A percentile compares a stretch with the other conserved stretches of the same genome.
These are phyloP conservation scores for Rhododendron kiyosumense DNA, from an alignment of 148 eudicot genomes.

Conservation along the genomic window DNA sequence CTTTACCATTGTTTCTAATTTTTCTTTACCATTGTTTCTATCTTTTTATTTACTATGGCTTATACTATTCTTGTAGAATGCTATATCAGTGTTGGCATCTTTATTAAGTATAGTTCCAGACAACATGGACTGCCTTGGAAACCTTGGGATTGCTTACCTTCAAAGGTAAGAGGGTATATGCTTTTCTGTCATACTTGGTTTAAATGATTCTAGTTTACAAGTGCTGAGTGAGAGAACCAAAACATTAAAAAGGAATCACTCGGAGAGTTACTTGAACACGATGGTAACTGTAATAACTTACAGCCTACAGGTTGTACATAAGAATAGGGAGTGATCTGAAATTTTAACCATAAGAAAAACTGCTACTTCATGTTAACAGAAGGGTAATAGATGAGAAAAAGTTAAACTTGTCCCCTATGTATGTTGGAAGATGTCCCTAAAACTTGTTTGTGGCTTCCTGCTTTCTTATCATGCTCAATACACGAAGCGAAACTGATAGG, in stretches of 20 bases:
- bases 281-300: background rate
- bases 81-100: constrained; percentile 75
- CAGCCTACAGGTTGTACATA: background rate
- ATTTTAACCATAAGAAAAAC: background rate
- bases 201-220: background rate
- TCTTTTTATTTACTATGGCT: constrained; percentile 16
- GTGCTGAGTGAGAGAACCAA: background rate
- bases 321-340: background rate
- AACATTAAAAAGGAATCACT: background rate
- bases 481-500: background rate
- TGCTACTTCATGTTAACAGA: background rate
- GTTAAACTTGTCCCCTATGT: background rate
- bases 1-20: background rate
- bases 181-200: background rate
- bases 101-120: constrained; percentile 62
- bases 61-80: constrained; percentile 50
- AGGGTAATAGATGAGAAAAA: background rate
- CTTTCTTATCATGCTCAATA: background rate
- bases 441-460: background rate
- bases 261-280: background rate
- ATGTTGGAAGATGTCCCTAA: background rate
- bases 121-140: constrained; percentile 93
- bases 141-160: constrained; percentile 89
- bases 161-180: constrained; percentile 54
- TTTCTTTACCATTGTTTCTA: background rate